These are phyloP conservation scores for Singerocomus inundabilis DNA, from an alignment of 1,284 basidiomycete genomes.

Conservation along the genomic window DNA sequence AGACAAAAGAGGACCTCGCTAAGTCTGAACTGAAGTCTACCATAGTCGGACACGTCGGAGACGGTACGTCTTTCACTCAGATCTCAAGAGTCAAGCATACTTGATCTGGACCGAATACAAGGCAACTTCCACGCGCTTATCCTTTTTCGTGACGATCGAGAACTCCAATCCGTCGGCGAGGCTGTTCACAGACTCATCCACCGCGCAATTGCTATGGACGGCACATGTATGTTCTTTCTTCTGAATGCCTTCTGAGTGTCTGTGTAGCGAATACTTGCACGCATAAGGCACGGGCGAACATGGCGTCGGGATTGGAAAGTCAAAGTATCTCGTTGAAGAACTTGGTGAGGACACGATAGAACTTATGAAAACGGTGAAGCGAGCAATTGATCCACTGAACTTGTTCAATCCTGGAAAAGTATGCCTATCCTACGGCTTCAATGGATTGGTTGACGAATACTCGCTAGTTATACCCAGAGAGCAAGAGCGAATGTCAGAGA, in stretches of 20 bases:
- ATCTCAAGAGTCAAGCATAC: slow-evolving; percentile 7
- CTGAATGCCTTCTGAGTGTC: not conserved
- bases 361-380: slow-evolving; percentile 79
- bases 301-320: slow-evolving; percentile 79
- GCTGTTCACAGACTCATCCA: slow-evolving; percentile 69
- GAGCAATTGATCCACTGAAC: slow-evolving; percentile 69
- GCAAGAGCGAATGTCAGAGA: not conserved
- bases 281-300: slow-evolving; percentile 61
- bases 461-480: slow-evolving; percentile 24
- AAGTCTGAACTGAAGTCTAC: slow-evolving; percentile 62
- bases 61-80: slow-evolving; percentile 53
- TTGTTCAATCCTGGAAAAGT: slow-evolving; percentile 85
- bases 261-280: slow-evolving; percentile 4
- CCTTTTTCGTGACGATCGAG: slow-evolving; percentile 61
- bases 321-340: slow-evolving; percentile 68
- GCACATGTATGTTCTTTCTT: slow-evolving; percentile 55
- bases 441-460: slow-evolving; percentile 3
- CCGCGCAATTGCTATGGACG: slow-evolving; percentile 66
- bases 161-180: slow-evolving; percentile 52
- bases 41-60: slow-evolving; percentile 84
- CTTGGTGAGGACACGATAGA: slow-evolving; percentile 76
- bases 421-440: not conserved
- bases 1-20: slow-evolving; percentile 77
- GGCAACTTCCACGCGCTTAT: slow-evolving; percentile 71
- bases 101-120: slow-evolving; percentile 20